phyloP scores from a whole-genome alignment of 768 basidiomycete genomes.

The Leccinum truebloodii region DNA sequence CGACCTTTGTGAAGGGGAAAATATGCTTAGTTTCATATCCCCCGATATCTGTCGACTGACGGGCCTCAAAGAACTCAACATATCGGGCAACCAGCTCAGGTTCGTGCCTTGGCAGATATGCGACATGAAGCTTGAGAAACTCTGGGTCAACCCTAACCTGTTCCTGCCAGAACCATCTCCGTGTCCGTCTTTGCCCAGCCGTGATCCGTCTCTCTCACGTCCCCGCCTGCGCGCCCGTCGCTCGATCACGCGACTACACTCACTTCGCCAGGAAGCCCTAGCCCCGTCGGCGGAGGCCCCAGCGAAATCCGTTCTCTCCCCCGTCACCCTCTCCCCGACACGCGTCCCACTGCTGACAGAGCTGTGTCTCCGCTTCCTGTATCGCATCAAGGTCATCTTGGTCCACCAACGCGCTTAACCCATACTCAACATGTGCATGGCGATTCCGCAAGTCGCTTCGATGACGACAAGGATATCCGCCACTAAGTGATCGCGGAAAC shows the following conservation, averaged over 20 bases:
- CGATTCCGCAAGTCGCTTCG: no score
- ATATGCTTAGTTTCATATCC: constrained; percentile 56
- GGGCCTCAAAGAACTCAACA: constrained; percentile 58
- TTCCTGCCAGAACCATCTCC: constrained; percentile 42
- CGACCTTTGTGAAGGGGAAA: constrained; percentile 45
- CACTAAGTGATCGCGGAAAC: no score
- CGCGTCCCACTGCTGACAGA: constrained; percentile 20
- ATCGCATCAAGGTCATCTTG: no score
- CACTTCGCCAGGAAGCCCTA: background rate
- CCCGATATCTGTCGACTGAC: constrained; percentile 59
- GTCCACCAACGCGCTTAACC: no score
- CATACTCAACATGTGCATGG: no score
- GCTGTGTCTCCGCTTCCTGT: no score
- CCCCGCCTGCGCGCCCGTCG: no score
- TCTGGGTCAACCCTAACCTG: constrained; percentile 59
- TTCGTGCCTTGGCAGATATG: constrained; percentile 69
- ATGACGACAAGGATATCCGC: no score
- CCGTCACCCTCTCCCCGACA: constrained; percentile 11
- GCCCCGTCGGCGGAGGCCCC: no score
- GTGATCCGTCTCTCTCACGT: constrained; percentile 11
- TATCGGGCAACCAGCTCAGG: constrained; percentile 56
- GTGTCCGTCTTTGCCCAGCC: no score
- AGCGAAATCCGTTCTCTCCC: background rate
- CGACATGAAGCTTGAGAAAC: constrained; percentile 49
- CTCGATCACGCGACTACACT: background rate